phyloP scores from a whole-genome alignment of 495 filamentous ascomycete genomes.

The Neurospora africana region DNA sequence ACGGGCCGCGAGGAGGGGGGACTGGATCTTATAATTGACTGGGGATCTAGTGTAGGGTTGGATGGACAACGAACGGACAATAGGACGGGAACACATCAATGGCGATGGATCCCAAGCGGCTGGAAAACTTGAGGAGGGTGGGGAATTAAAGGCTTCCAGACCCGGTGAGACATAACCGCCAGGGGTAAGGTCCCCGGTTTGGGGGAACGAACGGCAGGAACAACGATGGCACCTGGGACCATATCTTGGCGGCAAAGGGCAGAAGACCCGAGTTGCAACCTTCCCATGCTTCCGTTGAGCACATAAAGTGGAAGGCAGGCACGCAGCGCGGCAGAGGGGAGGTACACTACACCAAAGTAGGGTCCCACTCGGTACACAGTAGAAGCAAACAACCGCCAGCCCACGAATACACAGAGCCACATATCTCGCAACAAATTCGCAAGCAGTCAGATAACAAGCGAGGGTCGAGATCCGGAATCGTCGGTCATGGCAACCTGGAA shows the following conservation, averaged over 20 bases:
- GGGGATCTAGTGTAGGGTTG: background rate
- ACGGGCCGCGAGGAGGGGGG: background rate
- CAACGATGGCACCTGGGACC: background rate
- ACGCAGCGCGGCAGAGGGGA: background rate
- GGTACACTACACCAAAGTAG: background rate
- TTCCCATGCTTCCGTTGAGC: background rate
- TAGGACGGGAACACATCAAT: background rate
- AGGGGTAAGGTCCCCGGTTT: background rate
- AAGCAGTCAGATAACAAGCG: background rate
- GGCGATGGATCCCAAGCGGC: background rate
- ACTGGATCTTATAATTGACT: background rate
- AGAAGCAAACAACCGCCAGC: background rate
- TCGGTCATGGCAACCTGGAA: background rate
- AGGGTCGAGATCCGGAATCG: background rate
- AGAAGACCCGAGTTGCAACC: background rate
- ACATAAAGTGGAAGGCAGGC: background rate
- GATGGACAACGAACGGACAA: background rate
- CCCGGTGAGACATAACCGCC: background rate
- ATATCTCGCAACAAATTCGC: background rate
- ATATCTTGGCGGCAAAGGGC: background rate
- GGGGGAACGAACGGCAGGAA: background rate
- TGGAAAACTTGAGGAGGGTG: background rate
- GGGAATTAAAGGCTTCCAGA: background rate
- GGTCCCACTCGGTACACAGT: background rate
- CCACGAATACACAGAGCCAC: background rate